Conservation (phyloP, 164 flowering plant species). For the Annona cherimola region DNA sequence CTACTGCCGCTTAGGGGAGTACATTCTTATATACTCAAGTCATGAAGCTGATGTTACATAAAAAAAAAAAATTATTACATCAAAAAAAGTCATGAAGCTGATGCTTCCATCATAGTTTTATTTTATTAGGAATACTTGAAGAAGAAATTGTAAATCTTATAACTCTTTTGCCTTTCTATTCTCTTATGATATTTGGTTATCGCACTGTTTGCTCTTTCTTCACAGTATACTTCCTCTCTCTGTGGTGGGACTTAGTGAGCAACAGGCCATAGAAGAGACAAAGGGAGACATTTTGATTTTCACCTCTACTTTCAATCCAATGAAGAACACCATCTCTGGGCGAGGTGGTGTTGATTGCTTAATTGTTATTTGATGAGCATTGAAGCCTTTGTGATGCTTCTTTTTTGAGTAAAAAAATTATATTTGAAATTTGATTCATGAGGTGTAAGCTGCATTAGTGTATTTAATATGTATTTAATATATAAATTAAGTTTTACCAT, state of each 20-base stretch:
- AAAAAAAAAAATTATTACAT: too few relatives aligned
- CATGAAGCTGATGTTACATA: not conserved
- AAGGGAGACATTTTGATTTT: conserved; percentile 69
- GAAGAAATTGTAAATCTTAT: not conserved
- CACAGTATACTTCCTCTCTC: conserved; percentile 91
- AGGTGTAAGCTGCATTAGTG: too few relatives aligned
- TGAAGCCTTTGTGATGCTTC: not conserved
- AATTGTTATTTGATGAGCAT: not conserved
- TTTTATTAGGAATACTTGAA: not conserved
- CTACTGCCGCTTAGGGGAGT: not conserved
- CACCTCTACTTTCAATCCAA: conserved; percentile 91
- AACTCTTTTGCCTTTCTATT: not conserved
- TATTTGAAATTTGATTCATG: not conserved
- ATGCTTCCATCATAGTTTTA: not conserved
- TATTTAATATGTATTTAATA: too few relatives aligned
- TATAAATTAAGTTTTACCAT: too few relatives aligned
- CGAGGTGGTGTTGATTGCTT: conserved; percentile 17
- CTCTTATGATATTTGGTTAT: not conserved
- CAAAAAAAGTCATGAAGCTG: not conserved
- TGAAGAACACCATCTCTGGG: conserved; percentile 97
- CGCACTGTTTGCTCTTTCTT: conserved; percentile 22
- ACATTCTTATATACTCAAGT: not conserved
- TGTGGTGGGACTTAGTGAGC: conserved; percentile 90
- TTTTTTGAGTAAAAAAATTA: not conserved
- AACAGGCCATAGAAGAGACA: conserved; percentile 75